Percentiles rank a stretch among this genome's conserved stretches.
These are phyloP conservation scores for Barbarea vulgaris DNA, from an alignment of 345 rosid genomes.

Conservation along the genomic window DNA sequence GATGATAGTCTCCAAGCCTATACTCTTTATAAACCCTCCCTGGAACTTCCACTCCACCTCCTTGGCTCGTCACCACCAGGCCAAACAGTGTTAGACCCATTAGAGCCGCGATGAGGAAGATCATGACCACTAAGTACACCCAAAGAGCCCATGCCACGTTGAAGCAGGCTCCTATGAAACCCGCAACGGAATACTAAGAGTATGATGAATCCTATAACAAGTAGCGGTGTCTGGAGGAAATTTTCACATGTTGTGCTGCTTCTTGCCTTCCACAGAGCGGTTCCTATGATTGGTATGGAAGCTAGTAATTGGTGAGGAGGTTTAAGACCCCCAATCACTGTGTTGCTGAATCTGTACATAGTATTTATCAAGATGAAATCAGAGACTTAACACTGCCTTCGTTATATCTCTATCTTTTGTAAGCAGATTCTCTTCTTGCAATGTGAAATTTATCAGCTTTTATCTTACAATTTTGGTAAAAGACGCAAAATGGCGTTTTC, in stretches of 20 bases:
- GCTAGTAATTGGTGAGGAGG: slow-evolving; percentile 80
- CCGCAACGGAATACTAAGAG: slow-evolving; percentile 78
- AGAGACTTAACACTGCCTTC: slow-evolving; percentile 1
- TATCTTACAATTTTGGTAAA: slow-evolving; percentile 38
- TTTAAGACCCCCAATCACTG: slow-evolving; percentile 82
- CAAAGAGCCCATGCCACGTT: slow-evolving; percentile 91
- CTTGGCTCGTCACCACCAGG: slow-evolving; percentile 72
- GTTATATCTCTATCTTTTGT: slow-evolving; percentile 7
- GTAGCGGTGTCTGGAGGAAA: slow-evolving; percentile 85
- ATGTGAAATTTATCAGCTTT: slow-evolving; percentile 42
- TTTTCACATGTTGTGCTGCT: slow-evolving; percentile 81
- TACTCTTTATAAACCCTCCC: slow-evolving; percentile 80
- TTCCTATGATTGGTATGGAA: slow-evolving; percentile 89
- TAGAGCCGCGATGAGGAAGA: slow-evolving; percentile 66
- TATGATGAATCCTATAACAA: slow-evolving; percentile 76
- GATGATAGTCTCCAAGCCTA: slow-evolving; percentile 69
- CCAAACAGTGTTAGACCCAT: slow-evolving; percentile 81
- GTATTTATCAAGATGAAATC: slow-evolving; percentile 9
- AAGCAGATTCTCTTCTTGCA: slow-evolving; percentile 38
- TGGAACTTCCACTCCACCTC: slow-evolving; percentile 71
- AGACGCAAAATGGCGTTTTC: too few relatives aligned
- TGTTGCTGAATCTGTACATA: slow-evolving; percentile 93
- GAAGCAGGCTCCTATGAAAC: slow-evolving; percentile 94
- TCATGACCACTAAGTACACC: slow-evolving; percentile 89
- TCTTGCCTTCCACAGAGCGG: slow-evolving; percentile 85